Conservation (phyloP, 1,284 basidiomycete species). For the Amylostereum chailletii region DNA sequence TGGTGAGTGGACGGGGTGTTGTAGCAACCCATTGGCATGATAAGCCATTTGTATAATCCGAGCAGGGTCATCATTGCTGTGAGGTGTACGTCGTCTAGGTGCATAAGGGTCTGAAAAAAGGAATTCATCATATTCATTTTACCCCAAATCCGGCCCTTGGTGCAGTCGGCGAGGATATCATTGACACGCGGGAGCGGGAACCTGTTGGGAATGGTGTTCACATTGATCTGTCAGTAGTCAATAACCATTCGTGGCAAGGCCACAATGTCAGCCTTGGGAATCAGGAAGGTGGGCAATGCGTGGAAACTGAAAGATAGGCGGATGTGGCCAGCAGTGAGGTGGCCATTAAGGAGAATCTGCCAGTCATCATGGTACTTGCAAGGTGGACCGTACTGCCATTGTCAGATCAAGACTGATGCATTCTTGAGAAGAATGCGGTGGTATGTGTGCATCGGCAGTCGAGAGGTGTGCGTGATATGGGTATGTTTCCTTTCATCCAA, state of each 20-base stretch:
- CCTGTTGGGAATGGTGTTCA: conserved; percentile 24
- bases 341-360: conserved; percentile 17
- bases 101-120: conserved; percentile 31
- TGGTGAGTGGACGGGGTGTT: conserved; percentile 31
- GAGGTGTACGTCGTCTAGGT: conserved; percentile 24
- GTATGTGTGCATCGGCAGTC: conserved; percentile 17
- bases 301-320: conserved; percentile 18
- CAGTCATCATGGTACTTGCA: conserved; percentile 20
- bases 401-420: conserved; percentile 12
- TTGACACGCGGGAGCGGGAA: conserved; percentile 27
- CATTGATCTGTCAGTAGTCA: conserved; percentile 28
- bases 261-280: conserved; percentile 27
- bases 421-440: conserved; percentile 19
- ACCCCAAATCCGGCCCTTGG: conserved; percentile 22
- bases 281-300: conserved; percentile 26
- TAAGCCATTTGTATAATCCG: conserved; percentile 31
- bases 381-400: conserved; percentile 15
- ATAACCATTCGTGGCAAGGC: conserved; percentile 30
- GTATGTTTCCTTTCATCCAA: conserved; percentile 12
- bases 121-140: conserved; percentile 33
- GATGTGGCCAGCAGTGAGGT: conserved; percentile 22
- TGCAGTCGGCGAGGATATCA: conserved; percentile 25
- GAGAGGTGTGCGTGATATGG: conserved; percentile 8
- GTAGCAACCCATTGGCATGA: conserved; percentile 31
- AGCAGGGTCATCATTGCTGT: conserved; percentile 30